Evolutionary conservation across 495 filamentous ascomycete species (phyloP).

Genomic region (Trichoderma parareesei): DNA sequence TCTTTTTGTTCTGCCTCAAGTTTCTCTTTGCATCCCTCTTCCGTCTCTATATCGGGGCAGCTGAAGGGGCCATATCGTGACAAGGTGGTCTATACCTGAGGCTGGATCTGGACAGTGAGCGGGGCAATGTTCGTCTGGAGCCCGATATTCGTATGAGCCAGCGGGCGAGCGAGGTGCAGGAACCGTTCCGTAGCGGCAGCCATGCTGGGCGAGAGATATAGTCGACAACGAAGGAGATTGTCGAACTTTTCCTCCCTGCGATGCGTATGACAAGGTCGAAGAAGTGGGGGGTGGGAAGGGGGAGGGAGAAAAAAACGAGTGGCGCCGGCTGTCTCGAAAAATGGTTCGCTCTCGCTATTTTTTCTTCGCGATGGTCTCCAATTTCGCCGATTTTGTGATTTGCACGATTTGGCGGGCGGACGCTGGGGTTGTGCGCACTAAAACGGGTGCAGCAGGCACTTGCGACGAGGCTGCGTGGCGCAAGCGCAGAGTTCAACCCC

Average conservation of each 20-base stretch:
- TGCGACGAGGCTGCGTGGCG: constrained; percentile 11
- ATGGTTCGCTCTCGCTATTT: not conserved
- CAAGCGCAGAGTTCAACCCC: not conserved
- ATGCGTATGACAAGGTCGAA: not conserved
- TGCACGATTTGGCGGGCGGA: constrained; percentile 8
- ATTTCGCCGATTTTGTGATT: constrained; percentile 22
- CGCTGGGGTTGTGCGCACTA: constrained; percentile 9
- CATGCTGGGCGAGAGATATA: constrained; percentile 50
- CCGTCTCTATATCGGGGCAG: constrained; percentile 21
- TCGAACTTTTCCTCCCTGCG: constrained; percentile 1
- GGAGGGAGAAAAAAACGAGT: not conserved
- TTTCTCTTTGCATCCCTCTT: not conserved
- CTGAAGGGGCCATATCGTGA: constrained; percentile 69
- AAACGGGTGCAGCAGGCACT: not conserved
- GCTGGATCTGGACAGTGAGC: constrained; percentile 86
- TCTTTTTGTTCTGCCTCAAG: not conserved
- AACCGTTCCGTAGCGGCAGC: constrained; percentile 70
- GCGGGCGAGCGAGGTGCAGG: constrained; percentile 85
- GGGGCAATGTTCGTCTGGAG: constrained; percentile 78
- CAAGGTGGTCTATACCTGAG: constrained; percentile 63
- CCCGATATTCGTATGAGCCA: constrained; percentile 70
- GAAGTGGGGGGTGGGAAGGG: not conserved
- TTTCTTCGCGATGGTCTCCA: constrained; percentile 13
- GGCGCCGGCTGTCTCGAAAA: not conserved
- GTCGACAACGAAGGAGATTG: constrained; percentile 6